Conservation (phyloP, 768 basidiomycete species). For the Mycena rosella region DNA sequence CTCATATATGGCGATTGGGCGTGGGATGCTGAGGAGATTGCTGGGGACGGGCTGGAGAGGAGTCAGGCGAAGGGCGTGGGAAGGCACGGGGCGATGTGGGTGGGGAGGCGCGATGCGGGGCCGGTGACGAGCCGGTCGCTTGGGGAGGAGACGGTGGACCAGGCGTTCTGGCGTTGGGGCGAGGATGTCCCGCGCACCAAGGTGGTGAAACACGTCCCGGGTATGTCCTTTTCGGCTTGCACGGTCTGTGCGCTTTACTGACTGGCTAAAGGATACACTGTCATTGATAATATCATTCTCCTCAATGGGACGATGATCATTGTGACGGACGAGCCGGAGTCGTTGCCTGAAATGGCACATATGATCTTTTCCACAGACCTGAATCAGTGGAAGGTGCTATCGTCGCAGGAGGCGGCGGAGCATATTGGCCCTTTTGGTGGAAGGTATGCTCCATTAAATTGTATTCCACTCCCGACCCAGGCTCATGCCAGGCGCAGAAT, state of each 20-base stretch:
- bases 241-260: slow-evolving; percentile 17
- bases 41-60: slow-evolving; percentile 65
- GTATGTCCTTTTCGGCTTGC: slow-evolving; percentile 49
- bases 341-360: slow-evolving; percentile 68
- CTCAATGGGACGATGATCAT: slow-evolving; percentile 79
- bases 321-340: slow-evolving; percentile 73
- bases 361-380: slow-evolving; percentile 62
- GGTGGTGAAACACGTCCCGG: slow-evolving; percentile 75
- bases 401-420: slow-evolving; percentile 60
- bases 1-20: slow-evolving; percentile 79
- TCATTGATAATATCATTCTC: slow-evolving; percentile 86
- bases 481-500: slow-evolving; percentile 55
- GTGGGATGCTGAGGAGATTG: slow-evolving; percentile 72
- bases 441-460: slow-evolving; percentile 53
- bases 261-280: slow-evolving; percentile 74
- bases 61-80: slow-evolving; percentile 57
- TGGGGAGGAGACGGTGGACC: slow-evolving; percentile 58
- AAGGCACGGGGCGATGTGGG: slow-evolving; percentile 61
- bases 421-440: slow-evolving; percentile 67
- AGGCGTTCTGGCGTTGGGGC: slow-evolving; percentile 70
- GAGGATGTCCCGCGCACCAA: slow-evolving; percentile 66
- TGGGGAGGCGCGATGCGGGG: slow-evolving; percentile 48
- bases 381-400: slow-evolving; percentile 72
- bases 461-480: neutral
- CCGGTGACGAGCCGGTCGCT: slow-evolving; percentile 41